A percentile compares a stretch with the other conserved stretches of the same genome.
Evolutionary conservation across 2,329 filamentous ascomycete species (phyloP).

Genomic region (Diaporthe humulicola): DNA sequence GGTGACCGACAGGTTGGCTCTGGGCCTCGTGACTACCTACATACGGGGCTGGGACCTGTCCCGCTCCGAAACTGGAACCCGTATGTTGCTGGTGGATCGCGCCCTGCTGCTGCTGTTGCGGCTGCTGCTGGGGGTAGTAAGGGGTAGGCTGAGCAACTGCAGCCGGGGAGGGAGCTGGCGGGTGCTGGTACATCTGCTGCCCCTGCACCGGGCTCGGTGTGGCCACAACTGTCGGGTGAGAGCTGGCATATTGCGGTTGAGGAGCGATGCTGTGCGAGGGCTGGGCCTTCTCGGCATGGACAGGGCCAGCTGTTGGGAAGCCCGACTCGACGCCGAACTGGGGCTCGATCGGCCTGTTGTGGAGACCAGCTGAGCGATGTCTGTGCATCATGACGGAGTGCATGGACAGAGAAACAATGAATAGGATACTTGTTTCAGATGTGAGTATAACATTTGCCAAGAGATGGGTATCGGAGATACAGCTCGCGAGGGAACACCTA

Average conservation of each 20-base stretch:
- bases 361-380: slow-evolving; percentile 59
- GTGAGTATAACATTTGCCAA: background rate
- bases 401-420: slow-evolving; percentile 55
- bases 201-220: slow-evolving; percentile 40
- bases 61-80: background rate
- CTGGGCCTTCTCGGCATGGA: slow-evolving; percentile 43
- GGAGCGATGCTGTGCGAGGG: slow-evolving; percentile 14
- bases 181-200: slow-evolving; percentile 41
- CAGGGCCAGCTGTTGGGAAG: slow-evolving; percentile 41
- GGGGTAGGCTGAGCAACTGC: slow-evolving; percentile 5
- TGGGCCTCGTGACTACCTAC: slow-evolving; percentile 32
- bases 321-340: slow-evolving; percentile 22
- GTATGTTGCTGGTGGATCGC: slow-evolving; percentile 1
- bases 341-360: slow-evolving; percentile 48
- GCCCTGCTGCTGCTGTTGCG: slow-evolving; percentile 37
- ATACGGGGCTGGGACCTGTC: slow-evolving; percentile 29
- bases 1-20: slow-evolving; percentile 28
- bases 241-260: slow-evolving; percentile 41
- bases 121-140: slow-evolving; percentile 35
- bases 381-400: slow-evolving; percentile 57
- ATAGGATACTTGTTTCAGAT: slow-evolving; percentile 54
- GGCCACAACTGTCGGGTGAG: slow-evolving; percentile 37
- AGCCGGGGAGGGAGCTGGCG: slow-evolving; percentile 16
- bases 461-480: background rate
- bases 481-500: slow-evolving; percentile 47